Percentiles rank a stretch among this genome's conserved stretches.
Conservation (phyloP, 1,284 basidiomycete genomes). For the Naganishia cerealis region DNA sequence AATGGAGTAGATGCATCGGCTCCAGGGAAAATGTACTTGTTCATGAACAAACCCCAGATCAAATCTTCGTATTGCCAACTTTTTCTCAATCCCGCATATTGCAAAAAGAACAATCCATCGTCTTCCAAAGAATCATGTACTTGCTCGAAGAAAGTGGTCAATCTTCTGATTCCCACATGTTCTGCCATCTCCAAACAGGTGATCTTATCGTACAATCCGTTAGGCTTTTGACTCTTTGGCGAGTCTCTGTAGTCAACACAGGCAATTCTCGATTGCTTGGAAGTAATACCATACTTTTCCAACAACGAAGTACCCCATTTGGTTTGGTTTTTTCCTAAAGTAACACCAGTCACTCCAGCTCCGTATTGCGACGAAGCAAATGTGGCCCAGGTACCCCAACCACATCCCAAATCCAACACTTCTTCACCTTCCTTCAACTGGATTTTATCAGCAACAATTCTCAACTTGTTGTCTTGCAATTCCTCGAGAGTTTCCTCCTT, state of each 20-base stretch:
- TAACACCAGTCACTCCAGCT: slow-evolving; percentile 91
- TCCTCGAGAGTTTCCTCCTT: slow-evolving; percentile 84
- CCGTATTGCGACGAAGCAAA: slow-evolving; percentile 97
- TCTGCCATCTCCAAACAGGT: slow-evolving; percentile 98
- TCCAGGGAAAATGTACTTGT: slow-evolving; percentile 96
- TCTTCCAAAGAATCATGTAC: slow-evolving; percentile 92
- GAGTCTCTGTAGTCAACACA: slow-evolving; percentile 95
- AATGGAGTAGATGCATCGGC: slow-evolving; percentile 93
- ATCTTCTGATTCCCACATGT: slow-evolving; percentile 94
- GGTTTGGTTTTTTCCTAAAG: slow-evolving; percentile 85
- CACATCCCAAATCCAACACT: slow-evolving; percentile 88
- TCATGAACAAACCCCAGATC: slow-evolving; percentile 84
- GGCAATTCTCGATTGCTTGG: slow-evolving; percentile 80
- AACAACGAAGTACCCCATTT: slow-evolving; percentile 89
- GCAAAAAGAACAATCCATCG: slow-evolving; percentile 90
- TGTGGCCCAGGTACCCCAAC: slow-evolving; percentile 93
- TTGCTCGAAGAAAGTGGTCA: slow-evolving; percentile 82
- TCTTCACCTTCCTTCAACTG: slow-evolving; percentile 77
- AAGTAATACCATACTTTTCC: slow-evolving; percentile 70
- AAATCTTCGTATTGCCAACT: slow-evolving; percentile 97
- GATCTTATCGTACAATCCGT: slow-evolving; percentile 87
- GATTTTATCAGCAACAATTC: slow-evolving; percentile 91
- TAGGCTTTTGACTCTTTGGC: slow-evolving; percentile 71
- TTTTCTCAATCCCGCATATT: slow-evolving; percentile 91
- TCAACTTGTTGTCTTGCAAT: slow-evolving; percentile 97